phyloP scores from a whole-genome alignment of 768 basidiomycete genomes.

The Pleurotus djamor region DNA sequence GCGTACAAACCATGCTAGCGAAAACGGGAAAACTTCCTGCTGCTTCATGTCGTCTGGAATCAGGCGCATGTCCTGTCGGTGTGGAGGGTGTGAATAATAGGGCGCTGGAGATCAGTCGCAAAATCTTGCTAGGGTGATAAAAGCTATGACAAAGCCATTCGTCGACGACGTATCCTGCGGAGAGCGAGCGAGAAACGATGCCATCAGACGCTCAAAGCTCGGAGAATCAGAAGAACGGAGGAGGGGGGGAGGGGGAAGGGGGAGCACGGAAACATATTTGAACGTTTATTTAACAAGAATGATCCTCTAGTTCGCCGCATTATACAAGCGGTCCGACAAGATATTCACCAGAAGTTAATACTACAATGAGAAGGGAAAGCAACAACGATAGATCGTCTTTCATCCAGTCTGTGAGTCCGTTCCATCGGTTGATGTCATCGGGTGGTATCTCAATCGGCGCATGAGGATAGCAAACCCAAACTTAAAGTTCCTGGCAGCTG shows the following conservation, averaged over 20 bases:
- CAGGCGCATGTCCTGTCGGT: not conserved
- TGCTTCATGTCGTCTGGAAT: not conserved
- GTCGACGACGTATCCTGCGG: not conserved
- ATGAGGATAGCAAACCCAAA: not conserved
- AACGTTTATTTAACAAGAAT: not conserved
- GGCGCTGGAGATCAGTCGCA: not conserved
- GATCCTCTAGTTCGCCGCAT: not conserved
- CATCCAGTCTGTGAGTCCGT: not conserved
- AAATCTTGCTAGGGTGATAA: conserved; percentile 1
- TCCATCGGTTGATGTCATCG: not conserved
- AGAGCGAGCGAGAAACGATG: too few relatives aligned
- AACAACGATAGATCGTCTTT: not conserved
- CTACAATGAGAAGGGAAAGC: too few relatives aligned
- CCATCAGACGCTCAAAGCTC: too few relatives aligned
- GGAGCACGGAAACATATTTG: not conserved
- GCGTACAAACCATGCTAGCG: not conserved
- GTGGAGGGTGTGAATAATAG: not conserved
- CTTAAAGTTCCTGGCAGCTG: not conserved
- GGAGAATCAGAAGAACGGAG: too few relatives aligned
- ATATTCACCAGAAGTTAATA: not conserved
- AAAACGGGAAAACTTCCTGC: not conserved
- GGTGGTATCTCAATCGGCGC: not conserved
- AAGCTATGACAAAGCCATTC: not conserved
- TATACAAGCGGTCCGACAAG: not conserved
- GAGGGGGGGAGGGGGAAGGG: too few relatives aligned